Conservation (phyloP, 768 basidiomycete species). For the Suillus bovinus region DNA sequence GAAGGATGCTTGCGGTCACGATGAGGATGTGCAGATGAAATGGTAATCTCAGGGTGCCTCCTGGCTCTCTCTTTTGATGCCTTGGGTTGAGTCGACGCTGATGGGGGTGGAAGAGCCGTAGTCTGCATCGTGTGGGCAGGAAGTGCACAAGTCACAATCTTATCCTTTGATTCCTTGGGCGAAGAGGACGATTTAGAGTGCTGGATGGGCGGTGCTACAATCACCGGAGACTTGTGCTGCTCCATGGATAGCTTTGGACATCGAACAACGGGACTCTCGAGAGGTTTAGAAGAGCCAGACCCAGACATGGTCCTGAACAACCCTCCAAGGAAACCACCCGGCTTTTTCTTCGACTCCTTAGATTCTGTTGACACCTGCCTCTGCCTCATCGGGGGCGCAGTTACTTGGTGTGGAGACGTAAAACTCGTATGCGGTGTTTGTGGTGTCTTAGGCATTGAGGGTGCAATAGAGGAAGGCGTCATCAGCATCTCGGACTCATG, state of each 20-base stretch:
- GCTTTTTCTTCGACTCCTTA: slow-evolving; percentile 35
- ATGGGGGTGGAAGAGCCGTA: slow-evolving; percentile 4
- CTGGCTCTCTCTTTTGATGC: slow-evolving; percentile 18
- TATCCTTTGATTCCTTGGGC: slow-evolving; percentile 21
- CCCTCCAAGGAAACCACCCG: slow-evolving; percentile 27
- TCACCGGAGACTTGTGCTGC: slow-evolving; percentile 15
- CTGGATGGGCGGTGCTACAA: slow-evolving; percentile 3
- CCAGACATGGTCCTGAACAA: slow-evolving; percentile 34
- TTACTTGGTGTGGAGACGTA: slow-evolving; percentile 7
- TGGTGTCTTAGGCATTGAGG: slow-evolving; percentile 35
- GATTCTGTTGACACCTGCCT: slow-evolving; percentile 32
- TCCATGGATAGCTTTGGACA: slow-evolving; percentile 23
- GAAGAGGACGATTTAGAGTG: slow-evolving; percentile 16
- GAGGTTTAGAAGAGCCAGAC: slow-evolving; percentile 31
- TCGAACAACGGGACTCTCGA: slow-evolving; percentile 25
- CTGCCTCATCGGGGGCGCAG: slow-evolving; percentile 20
- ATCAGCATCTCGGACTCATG: slow-evolving; percentile 55
- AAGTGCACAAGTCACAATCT: not conserved
- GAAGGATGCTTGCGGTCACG: slow-evolving; percentile 41
- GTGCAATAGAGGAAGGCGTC: slow-evolving; percentile 67
- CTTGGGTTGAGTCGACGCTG: slow-evolving; percentile 12
- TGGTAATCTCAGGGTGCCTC: slow-evolving; percentile 19
- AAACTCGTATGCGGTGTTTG: slow-evolving; percentile 28
- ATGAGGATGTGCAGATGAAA: slow-evolving; percentile 34
- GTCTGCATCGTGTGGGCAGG: not conserved